These are phyloP conservation scores for Suillus weaverae DNA, from an alignment of 768 basidiomycete species.

Conservation along the genomic window DNA sequence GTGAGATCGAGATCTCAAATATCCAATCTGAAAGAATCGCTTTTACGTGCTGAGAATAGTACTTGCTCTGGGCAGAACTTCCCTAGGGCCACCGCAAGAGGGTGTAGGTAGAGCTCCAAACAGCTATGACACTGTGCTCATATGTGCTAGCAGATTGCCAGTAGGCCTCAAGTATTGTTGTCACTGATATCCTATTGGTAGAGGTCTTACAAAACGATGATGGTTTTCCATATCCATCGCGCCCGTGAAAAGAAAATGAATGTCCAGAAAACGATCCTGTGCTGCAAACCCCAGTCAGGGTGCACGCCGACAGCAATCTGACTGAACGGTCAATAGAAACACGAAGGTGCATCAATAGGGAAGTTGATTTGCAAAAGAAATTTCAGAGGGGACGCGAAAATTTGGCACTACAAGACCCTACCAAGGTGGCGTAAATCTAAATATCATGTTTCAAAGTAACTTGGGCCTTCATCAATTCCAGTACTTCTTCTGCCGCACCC, in stretches of 20 bases:
- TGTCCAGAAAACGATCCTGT: too few species aligned
- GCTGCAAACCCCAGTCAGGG: neutral
- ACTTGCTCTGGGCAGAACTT: too few species aligned
- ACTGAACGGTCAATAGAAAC: neutral
- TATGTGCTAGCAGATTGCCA: too few species aligned
- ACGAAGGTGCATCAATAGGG: neutral
- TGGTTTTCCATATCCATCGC: neutral
- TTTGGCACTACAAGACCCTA: neutral
- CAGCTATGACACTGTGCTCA: too few species aligned
- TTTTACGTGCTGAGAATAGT: too few species aligned
- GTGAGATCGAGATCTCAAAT: too few species aligned
- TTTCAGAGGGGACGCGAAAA: neutral
- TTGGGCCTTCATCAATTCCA: conserved; percentile 23
- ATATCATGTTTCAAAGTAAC: neutral
- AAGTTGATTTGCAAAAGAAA: neutral
- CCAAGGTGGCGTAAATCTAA: neutral
- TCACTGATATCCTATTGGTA: too few species aligned
- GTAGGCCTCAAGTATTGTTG: too few species aligned
- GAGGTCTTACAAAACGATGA: too few species aligned
- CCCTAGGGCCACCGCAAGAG: too few species aligned
- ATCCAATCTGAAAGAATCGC: too few species aligned
- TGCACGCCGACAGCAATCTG: neutral
- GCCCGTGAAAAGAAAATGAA: neutral
- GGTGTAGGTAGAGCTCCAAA: too few species aligned
- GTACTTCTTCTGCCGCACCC: conserved; percentile 44